phyloP scores from a whole-genome alignment of 2,329 filamentous ascomycete species.

The Pleoardoris graminearum region DNA sequence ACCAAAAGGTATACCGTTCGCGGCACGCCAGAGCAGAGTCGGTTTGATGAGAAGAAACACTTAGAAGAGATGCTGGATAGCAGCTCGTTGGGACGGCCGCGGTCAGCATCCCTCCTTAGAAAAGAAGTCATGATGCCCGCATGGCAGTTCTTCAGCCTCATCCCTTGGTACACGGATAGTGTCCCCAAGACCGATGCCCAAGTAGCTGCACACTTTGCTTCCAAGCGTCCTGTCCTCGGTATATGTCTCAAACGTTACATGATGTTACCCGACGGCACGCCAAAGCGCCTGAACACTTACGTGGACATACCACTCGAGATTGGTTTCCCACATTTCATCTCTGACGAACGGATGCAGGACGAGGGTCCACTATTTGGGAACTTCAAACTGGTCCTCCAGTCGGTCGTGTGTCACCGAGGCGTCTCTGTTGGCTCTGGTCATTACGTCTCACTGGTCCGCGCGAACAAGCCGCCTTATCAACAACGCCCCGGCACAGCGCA shows the following conservation, averaged over 20 bases:
- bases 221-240: slow-evolving; percentile 80
- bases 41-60: slow-evolving; percentile 54
- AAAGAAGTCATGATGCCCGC: slow-evolving; percentile 95
- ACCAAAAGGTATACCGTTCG: slow-evolving; percentile 47
- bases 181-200: slow-evolving; percentile 70
- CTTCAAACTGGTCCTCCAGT: slow-evolving; percentile 90
- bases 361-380: slow-evolving; percentile 75
- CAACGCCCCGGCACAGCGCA: slow-evolving; percentile 47
- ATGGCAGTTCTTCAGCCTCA: slow-evolving; percentile 95
- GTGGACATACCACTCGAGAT: slow-evolving; percentile 91
- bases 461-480: slow-evolving; percentile 53
- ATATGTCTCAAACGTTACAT: slow-evolving; percentile 92
- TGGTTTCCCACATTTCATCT: slow-evolving; percentile 83
- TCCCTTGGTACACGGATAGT: slow-evolving; percentile 88
- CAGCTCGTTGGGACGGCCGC: slow-evolving; percentile 38
- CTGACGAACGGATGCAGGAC: slow-evolving; percentile 71
- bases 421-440: slow-evolving; percentile 85
- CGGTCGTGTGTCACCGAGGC: slow-evolving; percentile 89
- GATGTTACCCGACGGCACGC: slow-evolving; percentile 69
- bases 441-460: slow-evolving; percentile 83
- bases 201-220: slow-evolving; percentile 84
- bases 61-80: slow-evolving; percentile 45
- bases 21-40: slow-evolving; percentile 54
- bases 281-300: slow-evolving; percentile 74
- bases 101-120: slow-evolving; percentile 49